Evolutionary conservation across 495 filamentous ascomycete genomes (phyloP).

Genomic region (Lophiotrema nucula): DNA sequence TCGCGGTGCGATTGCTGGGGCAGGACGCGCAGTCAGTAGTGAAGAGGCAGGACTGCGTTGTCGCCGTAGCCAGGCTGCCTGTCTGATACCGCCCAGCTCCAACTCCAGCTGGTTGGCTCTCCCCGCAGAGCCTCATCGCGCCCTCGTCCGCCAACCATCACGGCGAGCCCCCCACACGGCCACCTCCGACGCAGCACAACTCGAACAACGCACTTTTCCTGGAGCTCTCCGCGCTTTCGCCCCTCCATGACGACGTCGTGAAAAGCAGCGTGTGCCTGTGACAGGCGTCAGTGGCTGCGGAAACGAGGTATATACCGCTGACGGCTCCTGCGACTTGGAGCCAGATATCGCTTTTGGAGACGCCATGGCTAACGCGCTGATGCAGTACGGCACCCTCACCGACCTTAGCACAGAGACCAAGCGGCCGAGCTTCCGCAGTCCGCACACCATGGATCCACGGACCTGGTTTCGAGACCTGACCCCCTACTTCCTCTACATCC

Average conservation of each 20-base stretch:
- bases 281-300: constrained; percentile 7
- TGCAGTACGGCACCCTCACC: constrained; percentile 25
- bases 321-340: too few species aligned
- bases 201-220: background rate
- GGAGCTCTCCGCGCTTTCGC: constrained; percentile 18
- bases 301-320: constrained; percentile 15
- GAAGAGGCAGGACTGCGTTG: background rate
- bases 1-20: background rate
- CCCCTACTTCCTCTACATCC: constrained; percentile 41
- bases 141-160: background rate
- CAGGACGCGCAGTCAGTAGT: background rate
- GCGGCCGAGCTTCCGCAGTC: constrained; percentile 18
- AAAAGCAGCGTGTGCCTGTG: constrained; percentile 25
- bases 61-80: too few species aligned
- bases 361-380: constrained; percentile 13
- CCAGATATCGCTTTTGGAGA: too few species aligned
- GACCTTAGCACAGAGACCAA: constrained; percentile 12
- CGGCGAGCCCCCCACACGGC: constrained; percentile 20
- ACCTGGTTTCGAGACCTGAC: constrained; percentile 41
- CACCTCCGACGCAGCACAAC: constrained; percentile 22
- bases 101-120: background rate
- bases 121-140: constrained; percentile 27
- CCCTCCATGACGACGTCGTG: constrained; percentile 26
- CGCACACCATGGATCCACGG: constrained; percentile 37
- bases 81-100: background rate